These are phyloP conservation scores for Coniochaeta sp. DNA, from an alignment of 2,329 filamentous ascomycete genomes.

Conservation along the genomic window DNA sequence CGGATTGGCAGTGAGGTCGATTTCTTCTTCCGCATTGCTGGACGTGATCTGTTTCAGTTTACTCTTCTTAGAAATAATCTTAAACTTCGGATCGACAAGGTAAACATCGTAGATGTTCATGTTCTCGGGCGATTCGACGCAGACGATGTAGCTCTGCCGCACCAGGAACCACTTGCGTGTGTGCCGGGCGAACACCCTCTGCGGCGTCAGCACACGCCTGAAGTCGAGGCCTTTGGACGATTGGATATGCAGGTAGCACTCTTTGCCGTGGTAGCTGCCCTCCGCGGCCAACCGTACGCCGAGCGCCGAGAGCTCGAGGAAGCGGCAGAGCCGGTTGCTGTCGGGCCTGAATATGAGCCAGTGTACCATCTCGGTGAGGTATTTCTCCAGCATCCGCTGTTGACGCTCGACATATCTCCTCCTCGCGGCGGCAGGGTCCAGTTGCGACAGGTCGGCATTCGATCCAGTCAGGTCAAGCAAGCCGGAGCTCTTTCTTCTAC, in stretches of 20 bases:
- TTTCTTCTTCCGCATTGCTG: constrained; percentile 28
- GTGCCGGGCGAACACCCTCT: constrained; percentile 73
- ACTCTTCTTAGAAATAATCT: constrained; percentile 65
- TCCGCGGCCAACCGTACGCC: constrained; percentile 91
- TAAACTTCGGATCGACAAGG: constrained; percentile 85
- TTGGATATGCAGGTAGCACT: constrained; percentile 88
- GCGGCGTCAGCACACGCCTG: constrained; percentile 69
- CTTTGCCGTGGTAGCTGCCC: constrained; percentile 95
- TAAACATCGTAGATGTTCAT: constrained; percentile 99
- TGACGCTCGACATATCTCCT: constrained; percentile 72
- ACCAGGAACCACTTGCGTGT: constrained; percentile 96
- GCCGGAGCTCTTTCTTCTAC: constrained; percentile 45
- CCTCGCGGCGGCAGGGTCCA: constrained; percentile 47
- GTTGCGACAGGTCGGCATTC: constrained; percentile 33
- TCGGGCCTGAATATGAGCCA: constrained; percentile 96
- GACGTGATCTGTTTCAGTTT: constrained; percentile 44
- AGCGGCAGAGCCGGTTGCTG: constrained; percentile 92
- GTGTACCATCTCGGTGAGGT: constrained; percentile 87
- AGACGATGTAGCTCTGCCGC: constrained; percentile 95
- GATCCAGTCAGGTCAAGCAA: constrained; percentile 39
- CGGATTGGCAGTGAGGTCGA: constrained; percentile 31
- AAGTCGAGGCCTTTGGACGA: constrained; percentile 86
- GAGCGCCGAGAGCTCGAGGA: constrained; percentile 87
- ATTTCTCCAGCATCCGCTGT: constrained; percentile 77
- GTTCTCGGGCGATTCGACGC: constrained; percentile 96